Conservation (phyloP, 345 rosid species). For the Pistacia integerrima region DNA sequence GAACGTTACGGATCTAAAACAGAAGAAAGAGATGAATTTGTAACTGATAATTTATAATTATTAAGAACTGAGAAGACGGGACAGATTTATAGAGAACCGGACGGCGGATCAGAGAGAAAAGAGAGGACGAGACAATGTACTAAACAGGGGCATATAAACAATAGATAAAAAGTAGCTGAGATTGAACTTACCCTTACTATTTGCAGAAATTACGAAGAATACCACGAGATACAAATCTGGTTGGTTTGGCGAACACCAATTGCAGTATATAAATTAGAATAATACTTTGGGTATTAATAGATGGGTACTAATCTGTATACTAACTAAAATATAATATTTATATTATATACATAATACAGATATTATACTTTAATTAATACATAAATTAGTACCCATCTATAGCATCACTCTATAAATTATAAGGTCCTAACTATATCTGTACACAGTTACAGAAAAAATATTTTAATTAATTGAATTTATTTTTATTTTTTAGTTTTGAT, state of each 20-base stretch:
- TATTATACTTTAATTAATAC: no score
- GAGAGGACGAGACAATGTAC: constrained; percentile 14
- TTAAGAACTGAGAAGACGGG: not conserved
- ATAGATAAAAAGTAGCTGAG: not conserved
- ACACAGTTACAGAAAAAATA: not conserved
- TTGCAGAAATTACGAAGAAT: constrained; percentile 9
- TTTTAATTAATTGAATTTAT: not conserved
- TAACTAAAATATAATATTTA: no score
- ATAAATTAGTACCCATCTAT: no score
- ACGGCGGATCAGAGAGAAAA: constrained; percentile 15
- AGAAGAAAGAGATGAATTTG: not conserved
- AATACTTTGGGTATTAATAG: no score
- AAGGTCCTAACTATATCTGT: not conserved
- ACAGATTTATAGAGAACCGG: constrained; percentile 4
- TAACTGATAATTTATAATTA: not conserved
- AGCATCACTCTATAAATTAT: no score
- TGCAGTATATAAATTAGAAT: not conserved
- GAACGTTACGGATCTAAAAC: constrained; percentile 4
- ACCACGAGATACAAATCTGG: constrained; percentile 3
- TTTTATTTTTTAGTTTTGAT: not conserved
- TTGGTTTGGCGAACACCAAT: not conserved
- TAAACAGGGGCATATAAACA: constrained; percentile 18
- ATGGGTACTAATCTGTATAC: no score
- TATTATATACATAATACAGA: no score
- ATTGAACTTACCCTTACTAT: not conserved